Conservation (phyloP, 148 eudicot species). For the Vaccinium darrowii region DNA sequence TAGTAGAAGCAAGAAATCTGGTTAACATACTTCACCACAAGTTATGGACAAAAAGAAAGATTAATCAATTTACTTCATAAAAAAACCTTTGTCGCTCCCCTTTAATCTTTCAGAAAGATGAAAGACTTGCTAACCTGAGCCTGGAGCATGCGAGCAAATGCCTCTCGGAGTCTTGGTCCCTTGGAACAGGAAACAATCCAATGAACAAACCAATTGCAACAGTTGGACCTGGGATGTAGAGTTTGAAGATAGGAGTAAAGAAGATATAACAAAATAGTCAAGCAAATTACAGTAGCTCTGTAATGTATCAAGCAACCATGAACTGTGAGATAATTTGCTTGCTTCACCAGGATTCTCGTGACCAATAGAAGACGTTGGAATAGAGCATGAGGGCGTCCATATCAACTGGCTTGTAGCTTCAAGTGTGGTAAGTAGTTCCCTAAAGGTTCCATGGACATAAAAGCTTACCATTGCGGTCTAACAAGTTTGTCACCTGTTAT, state of each 20-base stretch:
- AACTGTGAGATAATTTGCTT: conserved; percentile 55
- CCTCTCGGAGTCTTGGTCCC: conserved; percentile 91
- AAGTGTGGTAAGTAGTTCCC: conserved; percentile 88
- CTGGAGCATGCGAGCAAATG: conserved; percentile 88
- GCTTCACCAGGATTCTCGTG: conserved; percentile 44
- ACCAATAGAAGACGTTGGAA: conserved; percentile 44
- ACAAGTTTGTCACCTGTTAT: conserved; percentile 73
- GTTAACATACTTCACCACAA: neutral
- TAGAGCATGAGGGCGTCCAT: conserved; percentile 66
- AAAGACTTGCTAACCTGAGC: conserved; percentile 68
- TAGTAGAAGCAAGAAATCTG: conserved; percentile 21
- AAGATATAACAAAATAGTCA: conserved; percentile 85
- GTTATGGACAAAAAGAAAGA: neutral
- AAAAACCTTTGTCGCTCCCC: conserved; percentile 50
- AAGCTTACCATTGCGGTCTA: conserved; percentile 76
- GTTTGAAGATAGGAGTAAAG: conserved; percentile 66
- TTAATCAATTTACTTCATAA: neutral
- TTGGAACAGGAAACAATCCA: conserved; percentile 96
- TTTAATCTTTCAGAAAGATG: conserved; percentile 66
- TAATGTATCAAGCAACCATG: conserved; percentile 85
- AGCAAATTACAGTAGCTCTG: conserved; percentile 75
- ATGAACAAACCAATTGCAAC: conserved; percentile 91
- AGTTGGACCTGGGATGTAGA: conserved; percentile 83
- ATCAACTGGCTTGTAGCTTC: conserved; percentile 95
- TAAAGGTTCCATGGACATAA: conserved; percentile 89